Evolutionary conservation across 345 rosid species (phyloP), one percentile per base, ranked within the genome.

Genomic region (Citrus trifoliata): DNA sequence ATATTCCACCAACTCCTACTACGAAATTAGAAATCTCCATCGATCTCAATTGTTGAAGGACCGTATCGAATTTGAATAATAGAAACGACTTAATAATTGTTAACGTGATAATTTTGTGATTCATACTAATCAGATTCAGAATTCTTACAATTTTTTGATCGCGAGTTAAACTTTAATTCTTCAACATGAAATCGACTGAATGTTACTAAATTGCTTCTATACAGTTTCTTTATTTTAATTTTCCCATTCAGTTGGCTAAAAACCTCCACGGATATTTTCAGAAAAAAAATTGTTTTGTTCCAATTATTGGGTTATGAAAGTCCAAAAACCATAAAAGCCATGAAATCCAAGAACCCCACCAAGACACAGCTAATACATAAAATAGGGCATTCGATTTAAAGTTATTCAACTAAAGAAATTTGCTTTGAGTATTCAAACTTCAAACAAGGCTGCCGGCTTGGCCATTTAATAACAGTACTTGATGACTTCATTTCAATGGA

Each of bases 361-460:
- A 28, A 58, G 35, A 61, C 18, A 80, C 79, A 69, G 66, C 32
- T 40, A 22, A 33, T 5, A 33, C 7, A 33, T 1, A 33, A 5
- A 33, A 33, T 9, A 59, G 28, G 3, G 0, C 12, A n/a, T 22
- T 24, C 12, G 35, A 35, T 1, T 37, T 30, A 32, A 16, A 9
- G 9, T 46, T 42, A 5, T 63, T 8, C 6, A 58, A 14, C 25
- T 0, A 9, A 19, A 40, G 74, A 8, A 30, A 62, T 40, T 3
- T 16, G 38, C 24, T 18, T 30, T 10, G 6, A 22, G n/a, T 46
- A 21, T 76, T 76, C 51, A 13, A 13, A 46, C 51, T 46, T 46
- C 80, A 81, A 77, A 73, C 24, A 73, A 37, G 24, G 81, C 37
- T 78, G 81, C 37, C 74, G 76, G 81, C 71, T 74, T 61, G 75